Conservation (phyloP, 371 early-diverging fungal species). For the Paraphysoderma sedebokerense region DNA sequence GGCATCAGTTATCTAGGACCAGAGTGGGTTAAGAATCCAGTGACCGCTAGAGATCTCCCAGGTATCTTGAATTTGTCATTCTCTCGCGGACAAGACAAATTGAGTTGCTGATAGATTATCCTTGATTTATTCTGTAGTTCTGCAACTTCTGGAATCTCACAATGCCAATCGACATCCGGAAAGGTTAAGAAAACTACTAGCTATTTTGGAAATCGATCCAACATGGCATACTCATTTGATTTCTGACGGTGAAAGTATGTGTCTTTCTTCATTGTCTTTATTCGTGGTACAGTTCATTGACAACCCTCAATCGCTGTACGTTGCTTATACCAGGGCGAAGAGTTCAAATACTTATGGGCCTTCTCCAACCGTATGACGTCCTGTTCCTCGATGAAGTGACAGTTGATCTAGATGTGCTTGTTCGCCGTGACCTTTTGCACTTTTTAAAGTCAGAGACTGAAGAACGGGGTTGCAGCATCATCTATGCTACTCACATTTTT, state of each 20-base stretch:
- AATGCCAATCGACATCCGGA: conserved; percentile 45
- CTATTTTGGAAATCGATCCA: conserved; percentile 48
- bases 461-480: conserved; percentile 13
- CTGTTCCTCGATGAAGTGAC: conserved; percentile 67
- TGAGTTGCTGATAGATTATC: too few relatives aligned
- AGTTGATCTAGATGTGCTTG: conserved; percentile 62
- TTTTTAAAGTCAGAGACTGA: conserved; percentile 46
- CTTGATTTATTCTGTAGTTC: too few relatives aligned
- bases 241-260: conserved; percentile 41
- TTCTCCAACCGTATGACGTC: conserved; percentile 50
- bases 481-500: conserved; percentile 37
- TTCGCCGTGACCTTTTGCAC: conserved; percentile 41
- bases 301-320: too few relatives aligned
- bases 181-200: conserved; percentile 33
- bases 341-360: conserved; percentile 58
- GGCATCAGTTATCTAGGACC: conserved; percentile 63
- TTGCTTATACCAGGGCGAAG: too few relatives aligned
- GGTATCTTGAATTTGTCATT: too few relatives aligned
- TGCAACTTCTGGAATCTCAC: conserved; percentile 42
- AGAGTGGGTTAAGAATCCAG: conserved; percentile 50
- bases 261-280: neutral
- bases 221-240: conserved; percentile 56
- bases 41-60: conserved; percentile 36
- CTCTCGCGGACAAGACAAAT: too few relatives aligned
- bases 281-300: conserved; percentile 7